Conservation (phyloP, 257 asterid species). For the Fraxinus excelsior region DNA sequence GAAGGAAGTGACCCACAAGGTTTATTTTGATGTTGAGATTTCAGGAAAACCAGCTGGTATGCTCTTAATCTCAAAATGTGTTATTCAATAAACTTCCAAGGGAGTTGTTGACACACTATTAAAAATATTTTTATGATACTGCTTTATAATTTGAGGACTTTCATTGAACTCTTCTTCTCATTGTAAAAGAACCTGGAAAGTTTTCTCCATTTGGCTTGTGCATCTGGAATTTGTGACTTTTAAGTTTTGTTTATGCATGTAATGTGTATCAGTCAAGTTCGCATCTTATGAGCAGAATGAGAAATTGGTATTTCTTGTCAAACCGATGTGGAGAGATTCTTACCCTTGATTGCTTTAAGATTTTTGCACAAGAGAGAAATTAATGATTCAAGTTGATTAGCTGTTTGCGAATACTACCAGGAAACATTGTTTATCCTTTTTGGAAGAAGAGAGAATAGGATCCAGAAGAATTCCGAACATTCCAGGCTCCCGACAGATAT, state of each 20-base stretch:
- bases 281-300: background rate
- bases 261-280: background rate
- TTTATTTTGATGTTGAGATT: slow-evolving; percentile 81
- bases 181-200: background rate
- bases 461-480: too few species aligned
- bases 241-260: background rate
- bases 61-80: slow-evolving; percentile 13
- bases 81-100: background rate
- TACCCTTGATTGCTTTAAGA: background rate
- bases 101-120: too few species aligned
- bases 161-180: background rate
- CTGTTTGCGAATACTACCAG: background rate
- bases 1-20: slow-evolving; percentile 78
- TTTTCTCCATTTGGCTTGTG: background rate
- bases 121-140: too few species aligned
- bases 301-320: background rate
- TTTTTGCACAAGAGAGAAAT: too few species aligned
- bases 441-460: background rate
- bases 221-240: background rate
- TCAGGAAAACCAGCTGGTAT: slow-evolving; percentile 85
- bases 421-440: background rate
- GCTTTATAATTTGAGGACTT: too few species aligned
- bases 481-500: background rate
- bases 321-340: background rate
- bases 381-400: background rate